Evolutionary conservation across 2,329 filamentous ascomycete species (phyloP).

Genomic region (Colletotrichum somersetense): DNA sequence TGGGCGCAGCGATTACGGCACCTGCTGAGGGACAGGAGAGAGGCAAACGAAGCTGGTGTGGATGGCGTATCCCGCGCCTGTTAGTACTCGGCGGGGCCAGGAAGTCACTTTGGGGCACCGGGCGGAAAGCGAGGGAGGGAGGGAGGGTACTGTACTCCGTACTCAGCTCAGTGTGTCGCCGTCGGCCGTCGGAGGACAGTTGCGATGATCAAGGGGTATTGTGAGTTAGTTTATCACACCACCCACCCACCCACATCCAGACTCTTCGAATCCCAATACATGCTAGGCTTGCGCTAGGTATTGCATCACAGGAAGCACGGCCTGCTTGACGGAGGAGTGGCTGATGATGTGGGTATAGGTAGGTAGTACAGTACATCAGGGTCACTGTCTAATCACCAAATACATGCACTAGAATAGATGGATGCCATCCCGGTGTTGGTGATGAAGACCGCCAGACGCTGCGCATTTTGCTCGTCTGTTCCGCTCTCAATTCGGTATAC

Average conservation of each 20-base stretch:
- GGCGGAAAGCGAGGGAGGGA: background rate
- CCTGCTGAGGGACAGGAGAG: background rate
- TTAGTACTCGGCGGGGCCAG: slow-evolving; percentile 29
- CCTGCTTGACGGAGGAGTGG: background rate
- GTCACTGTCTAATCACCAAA: too few relatives aligned
- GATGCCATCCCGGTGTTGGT: background rate
- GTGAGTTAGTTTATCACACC: background rate
- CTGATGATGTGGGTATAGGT: background rate
- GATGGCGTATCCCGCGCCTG: slow-evolving; percentile 33
- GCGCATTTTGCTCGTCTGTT: background rate
- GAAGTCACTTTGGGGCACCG: slow-evolving; percentile 29
- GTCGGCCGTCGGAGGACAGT: slow-evolving; percentile 2
- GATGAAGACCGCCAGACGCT: slow-evolving; percentile 7
- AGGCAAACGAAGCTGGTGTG: slow-evolving; percentile 15
- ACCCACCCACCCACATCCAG: background rate
- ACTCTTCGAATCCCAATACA: background rate
- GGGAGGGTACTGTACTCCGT: too few relatives aligned
- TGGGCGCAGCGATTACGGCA: background rate
- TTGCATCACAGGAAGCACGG: background rate
- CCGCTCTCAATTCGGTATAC: background rate
- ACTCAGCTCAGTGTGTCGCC: background rate
- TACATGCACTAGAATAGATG: background rate
- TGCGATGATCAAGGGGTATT: background rate
- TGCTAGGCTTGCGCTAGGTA: background rate
- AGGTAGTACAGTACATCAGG: too few relatives aligned